A percentile compares a stretch with the other conserved stretches of the same genome.
Conservation (phyloP, 495 filamentous ascomycete genomes). For the Saxophila tyrrhenica region DNA sequence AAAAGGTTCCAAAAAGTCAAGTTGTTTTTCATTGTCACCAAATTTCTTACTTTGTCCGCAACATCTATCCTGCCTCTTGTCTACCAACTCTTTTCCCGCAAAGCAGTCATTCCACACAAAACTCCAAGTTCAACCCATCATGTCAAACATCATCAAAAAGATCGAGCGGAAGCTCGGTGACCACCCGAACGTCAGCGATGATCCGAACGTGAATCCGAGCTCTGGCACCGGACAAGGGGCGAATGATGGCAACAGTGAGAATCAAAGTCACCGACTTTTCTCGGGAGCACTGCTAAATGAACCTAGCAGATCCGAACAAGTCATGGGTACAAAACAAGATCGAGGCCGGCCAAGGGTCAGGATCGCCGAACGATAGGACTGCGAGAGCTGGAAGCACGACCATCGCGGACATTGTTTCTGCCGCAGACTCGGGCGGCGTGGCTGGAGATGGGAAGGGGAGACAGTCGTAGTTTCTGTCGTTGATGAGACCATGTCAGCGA, state of each 20-base stretch:
- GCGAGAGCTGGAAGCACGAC: neutral
- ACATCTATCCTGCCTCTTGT: too few species aligned
- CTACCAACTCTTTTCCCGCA: too few species aligned
- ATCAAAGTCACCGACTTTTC: too few species aligned
- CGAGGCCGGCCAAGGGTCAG: constrained; percentile 3
- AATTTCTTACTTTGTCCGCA: too few species aligned
- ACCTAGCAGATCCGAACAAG: neutral
- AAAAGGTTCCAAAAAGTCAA: too few species aligned
- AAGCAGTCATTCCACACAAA: too few species aligned
- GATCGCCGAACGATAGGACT: neutral
- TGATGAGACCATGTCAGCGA: too few species aligned
- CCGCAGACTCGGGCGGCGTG: too few species aligned
- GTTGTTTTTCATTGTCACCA: too few species aligned
- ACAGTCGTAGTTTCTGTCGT: too few species aligned
- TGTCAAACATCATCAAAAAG: constrained; percentile 6
- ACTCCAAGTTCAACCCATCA: too few species aligned
- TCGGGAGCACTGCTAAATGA: neutral
- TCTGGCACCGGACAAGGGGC: constrained; percentile 3
- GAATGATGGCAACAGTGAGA: constrained; percentile 8
- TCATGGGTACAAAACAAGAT: constrained; percentile 7
- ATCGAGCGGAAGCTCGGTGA: constrained; percentile 11
- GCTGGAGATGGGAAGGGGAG: neutral
- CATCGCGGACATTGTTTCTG: neutral
- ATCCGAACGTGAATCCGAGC: neutral
- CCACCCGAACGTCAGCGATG: constrained; percentile 5